Conservation (phyloP, 495 filamentous ascomycete species). For the Xanthoparmelia taractica region DNA sequence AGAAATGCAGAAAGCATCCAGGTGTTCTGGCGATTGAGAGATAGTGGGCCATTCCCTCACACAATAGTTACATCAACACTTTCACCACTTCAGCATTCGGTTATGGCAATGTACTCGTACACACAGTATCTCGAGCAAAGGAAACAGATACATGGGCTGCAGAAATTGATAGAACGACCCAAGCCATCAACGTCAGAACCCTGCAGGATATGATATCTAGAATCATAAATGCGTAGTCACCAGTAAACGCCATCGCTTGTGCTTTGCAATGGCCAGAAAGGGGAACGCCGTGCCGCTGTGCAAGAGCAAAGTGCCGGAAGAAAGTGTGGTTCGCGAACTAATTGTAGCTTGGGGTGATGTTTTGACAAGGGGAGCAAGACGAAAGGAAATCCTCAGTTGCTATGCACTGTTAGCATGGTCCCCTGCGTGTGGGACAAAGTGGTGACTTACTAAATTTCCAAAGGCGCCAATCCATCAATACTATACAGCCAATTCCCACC, state of each 20-base stretch:
- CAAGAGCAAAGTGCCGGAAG: background rate
- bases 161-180: background rate
- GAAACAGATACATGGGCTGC: no score
- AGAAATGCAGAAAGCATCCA: background rate
- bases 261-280: background rate
- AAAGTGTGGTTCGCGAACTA: background rate
- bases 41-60: background rate
- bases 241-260: conserved; percentile 12
- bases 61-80: background rate
- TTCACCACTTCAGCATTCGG: background rate
- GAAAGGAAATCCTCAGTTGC: background rate
- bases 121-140: no score
- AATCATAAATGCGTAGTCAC: background rate
- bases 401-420: background rate
- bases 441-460: conserved; percentile 89
- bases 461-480: conserved; percentile 86
- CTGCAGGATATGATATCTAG: background rate
- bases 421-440: background rate
- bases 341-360: no score
- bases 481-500: conserved; percentile 96
- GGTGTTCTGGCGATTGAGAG: background rate
- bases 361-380: background rate
- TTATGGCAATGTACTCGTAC: background rate
- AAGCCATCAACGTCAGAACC: background rate
- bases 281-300: background rate